phyloP scores from a whole-genome alignment of 371 early-diverging fungal genomes.

The Apophysomyces trapeziformis region DNA sequence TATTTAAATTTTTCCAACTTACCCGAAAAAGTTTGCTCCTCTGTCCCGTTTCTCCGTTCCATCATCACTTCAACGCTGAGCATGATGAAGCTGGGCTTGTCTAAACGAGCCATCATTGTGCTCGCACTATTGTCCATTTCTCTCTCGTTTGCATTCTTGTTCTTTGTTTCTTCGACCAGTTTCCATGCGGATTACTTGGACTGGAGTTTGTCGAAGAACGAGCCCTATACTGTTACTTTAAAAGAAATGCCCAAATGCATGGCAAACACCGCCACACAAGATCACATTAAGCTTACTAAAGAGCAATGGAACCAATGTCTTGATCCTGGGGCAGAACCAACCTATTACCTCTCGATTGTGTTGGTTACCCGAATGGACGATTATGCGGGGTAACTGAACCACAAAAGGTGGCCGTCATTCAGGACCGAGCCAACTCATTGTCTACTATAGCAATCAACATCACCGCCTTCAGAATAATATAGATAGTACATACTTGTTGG shows the following conservation, averaged over 20 bases:
- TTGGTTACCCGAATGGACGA: constrained; percentile 54
- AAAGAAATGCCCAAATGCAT: constrained; percentile 6
- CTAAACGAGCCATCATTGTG: constrained; percentile 23
- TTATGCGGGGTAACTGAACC: constrained; percentile 43
- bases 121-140: constrained; percentile 20
- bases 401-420: not conserved
- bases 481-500: constrained; percentile 43
- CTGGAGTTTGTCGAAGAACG: not conserved
- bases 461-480: constrained; percentile 52
- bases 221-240: not conserved
- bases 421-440: constrained; percentile 1
- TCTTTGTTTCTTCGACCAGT: constrained; percentile 19
- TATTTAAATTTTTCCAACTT: not conserved
- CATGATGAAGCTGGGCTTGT: constrained; percentile 23
- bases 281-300: constrained; percentile 22
- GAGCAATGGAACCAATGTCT: constrained; percentile 38
- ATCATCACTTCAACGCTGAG: not conserved
- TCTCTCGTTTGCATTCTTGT: constrained; percentile 20
- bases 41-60: constrained; percentile 7
- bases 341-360: constrained; percentile 43
- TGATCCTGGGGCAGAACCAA: constrained; percentile 29
- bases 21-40: not conserved
- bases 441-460: constrained; percentile 37
- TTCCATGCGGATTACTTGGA: constrained; percentile 10
- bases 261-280: constrained; percentile 8